Evolutionary conservation across 768 basidiomycete genomes (phyloP).

Genomic region (Mycena haematopus): DNA sequence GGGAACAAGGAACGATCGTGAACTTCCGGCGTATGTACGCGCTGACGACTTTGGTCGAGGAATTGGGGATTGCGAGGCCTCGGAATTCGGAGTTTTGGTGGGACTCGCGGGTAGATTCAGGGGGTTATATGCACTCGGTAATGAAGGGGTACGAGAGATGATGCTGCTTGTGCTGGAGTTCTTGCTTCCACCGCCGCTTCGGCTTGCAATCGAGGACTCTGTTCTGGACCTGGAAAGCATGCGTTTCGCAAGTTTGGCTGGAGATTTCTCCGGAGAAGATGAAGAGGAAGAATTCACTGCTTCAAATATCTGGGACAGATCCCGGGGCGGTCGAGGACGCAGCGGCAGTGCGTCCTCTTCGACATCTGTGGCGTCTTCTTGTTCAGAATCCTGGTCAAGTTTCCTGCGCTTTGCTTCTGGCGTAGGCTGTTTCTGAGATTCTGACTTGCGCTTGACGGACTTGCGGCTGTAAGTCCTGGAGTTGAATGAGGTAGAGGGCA

Average conservation of each 20-base stretch:
- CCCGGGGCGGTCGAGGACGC: conserved; percentile 18
- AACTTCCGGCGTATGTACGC: conserved; percentile 76
- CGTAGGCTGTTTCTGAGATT: conserved; percentile 7
- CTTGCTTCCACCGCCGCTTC: conserved; percentile 15
- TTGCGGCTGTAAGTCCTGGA: conserved; percentile 27
- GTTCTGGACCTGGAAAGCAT: conserved; percentile 78
- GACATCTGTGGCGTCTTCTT: conserved; percentile 26
- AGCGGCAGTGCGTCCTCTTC: conserved; percentile 22
- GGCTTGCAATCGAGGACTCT: conserved; percentile 54
- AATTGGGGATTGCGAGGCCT: conserved; percentile 35
- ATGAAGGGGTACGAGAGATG: conserved; percentile 29
- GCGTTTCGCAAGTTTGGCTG: conserved; percentile 62
- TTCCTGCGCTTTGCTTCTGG: conserved; percentile 27
- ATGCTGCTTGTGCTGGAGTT: conserved; percentile 28
- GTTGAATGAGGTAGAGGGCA: conserved; percentile 29
- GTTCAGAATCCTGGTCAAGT: conserved; percentile 16
- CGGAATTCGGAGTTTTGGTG: conserved; percentile 11
- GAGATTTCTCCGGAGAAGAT: conserved; percentile 37
- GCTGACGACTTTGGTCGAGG: conserved; percentile 41
- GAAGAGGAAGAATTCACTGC: conserved; percentile 28
- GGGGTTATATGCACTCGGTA: conserved; percentile 14
- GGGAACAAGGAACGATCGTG: conserved; percentile 80
- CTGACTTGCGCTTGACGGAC: conserved; percentile 21
- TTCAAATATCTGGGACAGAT: conserved; percentile 30
- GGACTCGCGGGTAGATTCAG: conserved; percentile 35